These are phyloP conservation scores for Tylopilus sp. DNA, from an alignment of 768 basidiomycete species.

Conservation along the genomic window DNA sequence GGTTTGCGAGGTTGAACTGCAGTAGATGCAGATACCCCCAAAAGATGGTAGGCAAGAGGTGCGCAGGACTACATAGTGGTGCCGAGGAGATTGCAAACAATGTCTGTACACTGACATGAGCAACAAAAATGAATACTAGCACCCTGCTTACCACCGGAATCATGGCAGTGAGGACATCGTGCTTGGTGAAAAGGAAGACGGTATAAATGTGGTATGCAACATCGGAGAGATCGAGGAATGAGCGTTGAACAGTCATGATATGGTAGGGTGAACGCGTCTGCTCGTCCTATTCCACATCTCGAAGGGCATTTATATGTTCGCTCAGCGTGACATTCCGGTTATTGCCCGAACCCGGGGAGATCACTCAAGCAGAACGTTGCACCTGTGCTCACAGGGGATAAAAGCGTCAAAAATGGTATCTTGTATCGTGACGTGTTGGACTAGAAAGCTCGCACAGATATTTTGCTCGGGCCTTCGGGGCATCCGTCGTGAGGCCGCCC, in stretches of 20 bases:
- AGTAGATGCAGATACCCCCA: conserved; percentile 48
- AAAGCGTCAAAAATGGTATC: background rate
- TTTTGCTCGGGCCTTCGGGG: background rate
- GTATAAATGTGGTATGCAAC: conserved; percentile 26
- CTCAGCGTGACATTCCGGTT: background rate
- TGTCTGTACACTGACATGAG: conserved; percentile 21
- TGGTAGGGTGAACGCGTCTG: background rate
- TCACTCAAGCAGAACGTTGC: background rate
- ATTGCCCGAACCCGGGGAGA: background rate
- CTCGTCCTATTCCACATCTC: background rate
- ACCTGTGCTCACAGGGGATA: background rate
- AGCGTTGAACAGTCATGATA: conserved; percentile 20
- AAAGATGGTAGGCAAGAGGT: conserved; percentile 27
- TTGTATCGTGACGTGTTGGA: background rate
- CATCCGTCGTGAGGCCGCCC: no score
- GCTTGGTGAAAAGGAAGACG: conserved; percentile 41
- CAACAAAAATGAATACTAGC: background rate
- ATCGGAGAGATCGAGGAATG: conserved; percentile 4
- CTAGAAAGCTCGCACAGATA: background rate
- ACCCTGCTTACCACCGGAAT: conserved; percentile 41
- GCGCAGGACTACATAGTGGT: conserved; percentile 21
- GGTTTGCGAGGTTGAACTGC: conserved; percentile 45
- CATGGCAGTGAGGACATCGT: conserved; percentile 45
- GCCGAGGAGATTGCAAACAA: conserved; percentile 34
- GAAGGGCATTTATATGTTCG: background rate